These are phyloP conservation scores for Parietaria judaica DNA, from an alignment of 306 rosid genomes.

Conservation along the genomic window DNA sequence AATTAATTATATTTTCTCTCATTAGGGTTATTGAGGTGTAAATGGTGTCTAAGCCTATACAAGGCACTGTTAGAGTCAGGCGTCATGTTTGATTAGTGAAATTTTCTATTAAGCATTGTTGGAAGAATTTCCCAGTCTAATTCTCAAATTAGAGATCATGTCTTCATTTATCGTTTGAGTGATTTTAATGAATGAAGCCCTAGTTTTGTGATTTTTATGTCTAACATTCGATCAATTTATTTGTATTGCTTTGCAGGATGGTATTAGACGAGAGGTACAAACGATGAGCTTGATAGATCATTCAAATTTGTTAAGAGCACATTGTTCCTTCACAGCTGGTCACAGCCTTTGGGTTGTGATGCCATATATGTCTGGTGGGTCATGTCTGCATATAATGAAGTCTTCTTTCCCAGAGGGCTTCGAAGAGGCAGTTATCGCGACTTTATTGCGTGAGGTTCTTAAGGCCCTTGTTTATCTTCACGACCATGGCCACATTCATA, in stretches of 20 bases:
- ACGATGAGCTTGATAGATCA: constrained; percentile 82
- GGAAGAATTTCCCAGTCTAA: no score
- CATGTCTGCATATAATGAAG: constrained; percentile 96
- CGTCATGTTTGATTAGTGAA: no score
- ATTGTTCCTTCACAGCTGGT: constrained; percentile 89
- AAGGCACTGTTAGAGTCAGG: no score
- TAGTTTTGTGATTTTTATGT: no score
- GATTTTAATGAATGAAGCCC: no score
- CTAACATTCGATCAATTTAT: neutral
- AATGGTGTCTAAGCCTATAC: no score
- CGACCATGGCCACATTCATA: constrained; percentile 86
- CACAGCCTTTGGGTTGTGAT: constrained; percentile 97
- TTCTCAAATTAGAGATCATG: no score
- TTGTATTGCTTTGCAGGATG: constrained; percentile 55
- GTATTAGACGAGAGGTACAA: constrained; percentile 85
- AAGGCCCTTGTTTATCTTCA: constrained; percentile 94
- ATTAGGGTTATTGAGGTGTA: no score
- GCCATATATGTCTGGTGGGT: constrained; percentile 99
- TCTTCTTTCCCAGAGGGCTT: constrained; percentile 72
- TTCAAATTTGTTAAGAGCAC: constrained; percentile 71
- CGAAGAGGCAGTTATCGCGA: constrained; percentile 88
- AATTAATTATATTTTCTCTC: no score
- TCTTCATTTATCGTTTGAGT: no score
- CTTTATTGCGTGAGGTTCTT: constrained; percentile 82
- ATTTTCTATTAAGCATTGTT: no score